phyloP scores from a whole-genome alignment of 2,329 filamentous ascomycete genomes.

The Tolypocladium endophyticum region DNA sequence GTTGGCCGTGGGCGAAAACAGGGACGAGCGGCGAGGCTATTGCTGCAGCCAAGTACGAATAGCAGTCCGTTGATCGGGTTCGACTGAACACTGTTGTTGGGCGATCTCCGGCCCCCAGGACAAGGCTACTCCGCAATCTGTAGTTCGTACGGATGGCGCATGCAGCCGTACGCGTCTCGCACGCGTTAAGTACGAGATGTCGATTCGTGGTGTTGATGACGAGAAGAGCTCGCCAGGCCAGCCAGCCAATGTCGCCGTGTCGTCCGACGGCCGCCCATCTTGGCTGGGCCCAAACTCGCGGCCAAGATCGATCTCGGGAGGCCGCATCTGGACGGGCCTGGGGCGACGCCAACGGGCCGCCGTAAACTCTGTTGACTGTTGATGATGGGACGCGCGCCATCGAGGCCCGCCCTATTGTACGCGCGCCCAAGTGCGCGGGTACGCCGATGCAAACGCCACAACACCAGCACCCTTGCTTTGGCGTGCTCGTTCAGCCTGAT shows the following conservation, averaged over 20 bases:
- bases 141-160: no score
- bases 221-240: background rate
- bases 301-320: background rate
- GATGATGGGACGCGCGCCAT: background rate
- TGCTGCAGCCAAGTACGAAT: background rate
- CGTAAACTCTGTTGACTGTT: background rate
- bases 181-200: background rate
- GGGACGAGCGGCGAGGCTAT: background rate
- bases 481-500: background rate
- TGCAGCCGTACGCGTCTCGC: background rate
- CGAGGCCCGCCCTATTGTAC: background rate
- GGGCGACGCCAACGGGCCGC: background rate
- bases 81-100: background rate
- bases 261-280: background rate
- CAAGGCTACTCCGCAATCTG: background rate
- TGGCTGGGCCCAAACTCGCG: background rate
- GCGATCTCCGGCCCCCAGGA: background rate
- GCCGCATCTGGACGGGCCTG: background rate
- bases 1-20: background rate
- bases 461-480: background rate
- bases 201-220: background rate
- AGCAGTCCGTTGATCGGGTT: background rate
- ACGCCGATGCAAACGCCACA: background rate
- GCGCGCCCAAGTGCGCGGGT: background rate
- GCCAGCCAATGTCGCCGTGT: background rate